A percentile compares a stretch with the other conserved stretches of the same genome.
Conservation (phyloP, 805 yeast genomes). For the Starmerella vaccinii region DNA sequence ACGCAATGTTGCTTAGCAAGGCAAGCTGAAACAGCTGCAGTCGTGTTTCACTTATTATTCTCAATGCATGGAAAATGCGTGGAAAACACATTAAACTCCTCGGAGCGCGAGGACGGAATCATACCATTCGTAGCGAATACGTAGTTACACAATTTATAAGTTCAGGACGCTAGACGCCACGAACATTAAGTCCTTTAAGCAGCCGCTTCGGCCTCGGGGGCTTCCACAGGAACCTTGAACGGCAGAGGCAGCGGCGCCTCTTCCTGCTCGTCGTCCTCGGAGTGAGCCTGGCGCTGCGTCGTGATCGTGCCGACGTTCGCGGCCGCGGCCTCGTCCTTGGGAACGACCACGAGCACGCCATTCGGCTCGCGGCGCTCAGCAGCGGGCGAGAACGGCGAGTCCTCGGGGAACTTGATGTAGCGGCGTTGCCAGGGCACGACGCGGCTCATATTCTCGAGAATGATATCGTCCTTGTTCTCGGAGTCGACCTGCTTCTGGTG, state of each 20-base stretch:
- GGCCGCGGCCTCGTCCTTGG: constrained; percentile 19
- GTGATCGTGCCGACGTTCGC: constrained; percentile 58
- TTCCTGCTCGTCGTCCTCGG: constrained; percentile 61
- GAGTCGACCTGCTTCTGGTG: constrained; percentile 32
- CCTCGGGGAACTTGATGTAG: constrained; percentile 66
- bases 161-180: background rate
- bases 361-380: constrained; percentile 39
- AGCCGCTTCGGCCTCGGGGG: background rate
- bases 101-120: too few species aligned
- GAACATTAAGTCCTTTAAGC: too few species aligned
- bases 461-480: constrained; percentile 39
- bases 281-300: constrained; percentile 79
- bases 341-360: constrained; percentile 30
- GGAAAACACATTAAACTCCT: too few species aligned
- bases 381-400: constrained; percentile 67
- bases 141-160: too few species aligned
- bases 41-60: too few species aligned
- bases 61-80: too few species aligned
- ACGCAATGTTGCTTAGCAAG: too few species aligned
- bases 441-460: constrained; percentile 69
- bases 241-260: constrained; percentile 42
- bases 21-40: too few species aligned
- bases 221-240: constrained; percentile 22
- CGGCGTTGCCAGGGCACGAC: constrained; percentile 83
- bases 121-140: too few species aligned